A percentile compares a stretch with the other conserved stretches of the same genome.
Evolutionary conservation across 2,329 filamentous ascomycete genomes (phyloP).

Genomic region (Claviceps quebecensis): DNA sequence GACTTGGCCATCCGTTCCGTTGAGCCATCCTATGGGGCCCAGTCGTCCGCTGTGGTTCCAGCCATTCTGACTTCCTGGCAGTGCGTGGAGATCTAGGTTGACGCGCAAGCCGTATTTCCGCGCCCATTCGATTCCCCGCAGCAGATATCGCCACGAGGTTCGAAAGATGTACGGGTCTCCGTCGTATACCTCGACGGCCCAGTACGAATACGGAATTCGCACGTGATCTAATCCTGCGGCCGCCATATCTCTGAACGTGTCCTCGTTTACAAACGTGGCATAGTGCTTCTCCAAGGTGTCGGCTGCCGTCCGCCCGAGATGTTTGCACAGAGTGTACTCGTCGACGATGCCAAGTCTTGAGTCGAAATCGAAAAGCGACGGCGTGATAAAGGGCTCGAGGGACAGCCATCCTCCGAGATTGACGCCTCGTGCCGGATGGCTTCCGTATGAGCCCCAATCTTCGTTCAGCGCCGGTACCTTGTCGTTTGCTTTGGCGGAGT

Average conservation of each 20-base stretch:
- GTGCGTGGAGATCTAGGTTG: conserved; percentile 84
- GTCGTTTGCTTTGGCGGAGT: conserved; percentile 62
- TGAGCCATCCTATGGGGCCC: conserved; percentile 74
- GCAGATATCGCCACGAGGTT: conserved; percentile 82
- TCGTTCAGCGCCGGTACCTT: conserved; percentile 67
- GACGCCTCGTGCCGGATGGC: conserved; percentile 71
- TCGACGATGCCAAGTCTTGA: conserved; percentile 57
- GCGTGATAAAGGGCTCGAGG: conserved; percentile 89
- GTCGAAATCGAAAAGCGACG: conserved; percentile 70
- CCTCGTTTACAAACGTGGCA: conserved; percentile 70
- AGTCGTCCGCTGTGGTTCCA: conserved; percentile 92
- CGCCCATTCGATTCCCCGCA: conserved; percentile 85
- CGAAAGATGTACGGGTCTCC: conserved; percentile 78
- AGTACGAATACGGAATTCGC: conserved; percentile 91
- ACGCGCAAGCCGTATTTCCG: conserved; percentile 84
- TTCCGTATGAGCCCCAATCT: conserved; percentile 62
- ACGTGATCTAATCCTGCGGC: conserved; percentile 89
- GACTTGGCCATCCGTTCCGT: conserved; percentile 66
- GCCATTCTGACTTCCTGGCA: conserved; percentile 88
- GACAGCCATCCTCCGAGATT: conserved; percentile 92
- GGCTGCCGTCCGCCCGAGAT: conserved; percentile 53
- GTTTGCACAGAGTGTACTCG: conserved; percentile 65
- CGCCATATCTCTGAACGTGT: conserved; percentile 72
- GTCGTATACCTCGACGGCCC: conserved; percentile 77
- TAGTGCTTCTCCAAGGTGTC: conserved; percentile 82